These are phyloP conservation scores for Cutaneotrichosporon mucoides DNA, from an alignment of 1,284 basidiomycete species.

Conservation along the genomic window DNA sequence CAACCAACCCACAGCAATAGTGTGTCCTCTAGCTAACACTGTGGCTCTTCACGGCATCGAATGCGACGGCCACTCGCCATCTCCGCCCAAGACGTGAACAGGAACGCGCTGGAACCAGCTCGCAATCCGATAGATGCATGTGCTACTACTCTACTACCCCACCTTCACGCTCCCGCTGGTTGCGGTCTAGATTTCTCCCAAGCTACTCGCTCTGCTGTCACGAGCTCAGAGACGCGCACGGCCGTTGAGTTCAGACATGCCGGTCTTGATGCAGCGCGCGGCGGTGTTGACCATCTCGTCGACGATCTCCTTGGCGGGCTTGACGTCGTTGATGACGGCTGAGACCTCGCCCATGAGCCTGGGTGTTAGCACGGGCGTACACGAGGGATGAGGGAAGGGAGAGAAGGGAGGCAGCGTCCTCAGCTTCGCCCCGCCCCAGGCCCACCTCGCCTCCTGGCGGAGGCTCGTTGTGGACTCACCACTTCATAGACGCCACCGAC, in stretches of 20 bases:
- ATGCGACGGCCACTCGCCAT: too few relatives aligned
- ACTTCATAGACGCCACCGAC: slow-evolving; percentile 60
- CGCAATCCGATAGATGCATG: not conserved
- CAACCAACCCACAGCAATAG: too few relatives aligned
- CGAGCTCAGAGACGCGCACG: not conserved
- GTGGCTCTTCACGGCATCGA: too few relatives aligned
- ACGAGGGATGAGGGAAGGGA: too few relatives aligned
- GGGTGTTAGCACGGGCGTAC: not conserved
- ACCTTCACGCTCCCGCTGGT: not conserved
- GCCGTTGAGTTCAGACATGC: slow-evolving; percentile 2
- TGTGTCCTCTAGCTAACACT: too few relatives aligned
- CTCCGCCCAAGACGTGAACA: too few relatives aligned
- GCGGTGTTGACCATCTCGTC: slow-evolving; percentile 61
- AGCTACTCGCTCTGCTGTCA: not conserved
- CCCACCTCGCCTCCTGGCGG: too few relatives aligned
- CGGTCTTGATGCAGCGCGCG: slow-evolving; percentile 31
- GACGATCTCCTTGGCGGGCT: slow-evolving; percentile 73
- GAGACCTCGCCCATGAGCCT: slow-evolving; percentile 74
- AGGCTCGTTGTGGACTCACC: not conserved
- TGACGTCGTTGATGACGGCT: slow-evolving; percentile 68
- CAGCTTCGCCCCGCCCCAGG: too few relatives aligned
- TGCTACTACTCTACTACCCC: not conserved
- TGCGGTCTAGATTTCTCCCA: too few relatives aligned
- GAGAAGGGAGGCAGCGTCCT: too few relatives aligned
- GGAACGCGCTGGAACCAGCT: too few relatives aligned